A percentile compares a stretch with the other conserved stretches of the same genome.
Conservation (phyloP, 176 grass and related monocot species). For the Phyllostachys edulis region DNA sequence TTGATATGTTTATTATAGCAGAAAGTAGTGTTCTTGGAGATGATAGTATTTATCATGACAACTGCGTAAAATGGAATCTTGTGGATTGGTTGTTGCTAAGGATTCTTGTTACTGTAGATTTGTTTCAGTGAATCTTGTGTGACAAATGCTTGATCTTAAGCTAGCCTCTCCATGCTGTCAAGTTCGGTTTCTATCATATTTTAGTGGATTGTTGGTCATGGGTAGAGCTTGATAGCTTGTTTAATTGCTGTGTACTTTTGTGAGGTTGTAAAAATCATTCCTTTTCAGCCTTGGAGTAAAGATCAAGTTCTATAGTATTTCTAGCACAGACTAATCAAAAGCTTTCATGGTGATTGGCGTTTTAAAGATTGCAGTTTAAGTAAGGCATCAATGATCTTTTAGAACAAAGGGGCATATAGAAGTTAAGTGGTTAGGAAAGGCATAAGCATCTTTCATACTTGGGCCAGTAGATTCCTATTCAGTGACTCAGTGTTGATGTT, state of each 20-base stretch:
- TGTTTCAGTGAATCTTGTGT: neutral
- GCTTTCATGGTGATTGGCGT: neutral
- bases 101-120: conserved; percentile 5
- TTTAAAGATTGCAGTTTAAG: conserved; percentile 21
- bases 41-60: neutral
- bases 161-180: neutral
- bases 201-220: neutral
- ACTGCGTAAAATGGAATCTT: neutral
- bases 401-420: conserved; percentile 21
- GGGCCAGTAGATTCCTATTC: neutral
- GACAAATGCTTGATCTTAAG: neutral
- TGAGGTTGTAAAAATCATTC: conserved; percentile 8
- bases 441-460: conserved; percentile 28
- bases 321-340: neutral
- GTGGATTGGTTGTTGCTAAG: neutral
- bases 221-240: neutral
- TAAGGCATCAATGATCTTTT: conserved; percentile 23
- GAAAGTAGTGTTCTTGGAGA: neutral
- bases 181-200: neutral
- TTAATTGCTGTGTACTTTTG: conserved; percentile 14
- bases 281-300: neutral
- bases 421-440: conserved; percentile 6
- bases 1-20: neutral
- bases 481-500: neutral
- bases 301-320: neutral